Percentiles rank a stretch among this genome's conserved stretches.
Conservation (phyloP, 2,329 filamentous ascomycete species). For the Cytospora chrysosperma region DNA sequence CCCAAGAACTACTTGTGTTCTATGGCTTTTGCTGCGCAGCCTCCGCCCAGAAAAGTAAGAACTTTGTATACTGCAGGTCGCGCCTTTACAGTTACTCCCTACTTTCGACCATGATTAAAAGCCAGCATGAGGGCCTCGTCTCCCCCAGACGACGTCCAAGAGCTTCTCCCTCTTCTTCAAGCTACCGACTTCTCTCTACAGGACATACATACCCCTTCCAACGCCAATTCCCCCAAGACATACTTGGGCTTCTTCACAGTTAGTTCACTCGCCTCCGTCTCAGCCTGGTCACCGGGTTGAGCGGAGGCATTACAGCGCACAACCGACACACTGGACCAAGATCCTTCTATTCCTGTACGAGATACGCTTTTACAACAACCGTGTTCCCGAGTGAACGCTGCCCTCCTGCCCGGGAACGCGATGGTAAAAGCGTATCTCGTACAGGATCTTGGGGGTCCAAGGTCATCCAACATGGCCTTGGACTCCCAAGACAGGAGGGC, state of each 20-base stretch:
- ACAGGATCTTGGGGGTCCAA: not conserved
- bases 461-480: too few relatives aligned
- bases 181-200: not conserved
- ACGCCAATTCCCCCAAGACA: not conserved
- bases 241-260: not conserved
- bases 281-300: not conserved
- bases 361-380: not conserved
- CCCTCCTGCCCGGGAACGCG: not conserved
- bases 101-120: not conserved
- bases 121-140: not conserved
- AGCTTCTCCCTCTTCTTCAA: not conserved
- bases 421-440: not conserved
- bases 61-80: not conserved
- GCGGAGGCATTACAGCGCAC: not conserved
- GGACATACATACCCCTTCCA: not conserved
- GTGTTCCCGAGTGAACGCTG: not conserved
- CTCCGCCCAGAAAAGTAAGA: not conserved
- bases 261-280: not conserved
- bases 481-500: not conserved
- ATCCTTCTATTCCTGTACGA: not conserved
- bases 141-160: not conserved
- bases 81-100: not conserved
- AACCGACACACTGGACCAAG: not conserved
- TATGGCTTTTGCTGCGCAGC: not conserved
- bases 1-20: not conserved